Evolutionary conservation across 2,329 filamentous ascomycete species (phyloP).

Genomic region (Amauroascus niger): DNA sequence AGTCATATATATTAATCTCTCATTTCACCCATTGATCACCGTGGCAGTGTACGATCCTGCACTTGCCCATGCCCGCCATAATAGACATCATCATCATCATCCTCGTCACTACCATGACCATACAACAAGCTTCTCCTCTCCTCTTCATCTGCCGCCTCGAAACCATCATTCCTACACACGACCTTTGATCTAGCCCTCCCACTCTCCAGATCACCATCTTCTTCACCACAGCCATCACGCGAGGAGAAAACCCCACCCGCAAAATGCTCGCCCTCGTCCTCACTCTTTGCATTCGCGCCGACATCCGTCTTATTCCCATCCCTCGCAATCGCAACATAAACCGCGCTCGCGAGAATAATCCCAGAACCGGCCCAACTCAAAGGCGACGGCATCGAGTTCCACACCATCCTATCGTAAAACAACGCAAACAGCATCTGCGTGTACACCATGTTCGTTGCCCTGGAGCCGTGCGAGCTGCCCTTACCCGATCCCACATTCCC

Average conservation of each 20-base stretch:
- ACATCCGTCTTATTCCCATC: slow-evolving; percentile 22
- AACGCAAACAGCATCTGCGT: slow-evolving; percentile 62
- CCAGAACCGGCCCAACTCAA: slow-evolving; percentile 53
- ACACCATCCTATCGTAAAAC: slow-evolving; percentile 54
- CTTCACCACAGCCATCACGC: not conserved
- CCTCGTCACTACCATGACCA: not conserved
- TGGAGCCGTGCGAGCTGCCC: slow-evolving; percentile 27
- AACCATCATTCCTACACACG: slow-evolving; percentile 14
- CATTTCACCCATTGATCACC: not conserved
- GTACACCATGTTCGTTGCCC: slow-evolving; percentile 59
- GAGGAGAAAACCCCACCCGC: slow-evolving; percentile 16
- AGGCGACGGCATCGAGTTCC: slow-evolving; percentile 48
- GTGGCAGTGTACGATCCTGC: not conserved
- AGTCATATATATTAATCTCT: not conserved
- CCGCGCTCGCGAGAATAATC: slow-evolving; percentile 55
- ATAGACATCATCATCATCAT: not conserved
- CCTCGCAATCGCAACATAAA: slow-evolving; percentile 53
- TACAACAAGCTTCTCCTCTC: slow-evolving; percentile 5
- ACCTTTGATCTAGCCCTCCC: slow-evolving; percentile 11
- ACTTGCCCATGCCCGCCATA: not conserved
- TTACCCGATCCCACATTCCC: not conserved
- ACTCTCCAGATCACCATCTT: slow-evolving; percentile 3
- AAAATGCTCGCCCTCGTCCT: slow-evolving; percentile 8
- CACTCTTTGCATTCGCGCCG: slow-evolving; percentile 12
- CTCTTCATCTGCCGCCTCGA: slow-evolving; percentile 7